phyloP scores from a whole-genome alignment of 179 eudicot genomes.

The Amaranthus tricolor region DNA sequence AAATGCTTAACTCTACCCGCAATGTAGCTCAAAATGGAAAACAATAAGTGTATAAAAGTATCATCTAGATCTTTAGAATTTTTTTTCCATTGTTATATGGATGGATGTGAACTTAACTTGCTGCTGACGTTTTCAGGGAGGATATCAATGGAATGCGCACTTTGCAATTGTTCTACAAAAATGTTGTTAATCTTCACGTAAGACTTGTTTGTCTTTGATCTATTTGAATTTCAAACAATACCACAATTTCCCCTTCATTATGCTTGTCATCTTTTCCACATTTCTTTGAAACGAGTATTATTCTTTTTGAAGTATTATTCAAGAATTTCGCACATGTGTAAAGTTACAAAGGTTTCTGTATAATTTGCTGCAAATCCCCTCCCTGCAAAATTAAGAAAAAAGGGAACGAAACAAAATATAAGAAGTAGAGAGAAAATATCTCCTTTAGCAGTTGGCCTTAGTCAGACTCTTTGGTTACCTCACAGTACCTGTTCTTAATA shows the following conservation, averaged over 20 bases:
- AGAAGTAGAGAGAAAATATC: not conserved
- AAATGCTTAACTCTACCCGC: too few species aligned
- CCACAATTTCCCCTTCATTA: not conserved
- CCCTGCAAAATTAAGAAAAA: not conserved
- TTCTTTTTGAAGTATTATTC: not conserved
- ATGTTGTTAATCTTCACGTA: conserved; percentile 79
- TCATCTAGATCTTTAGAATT: too few species aligned
- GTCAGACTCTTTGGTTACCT: too few species aligned
- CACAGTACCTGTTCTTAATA: not conserved
- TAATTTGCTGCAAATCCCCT: too few species aligned
- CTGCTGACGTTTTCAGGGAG: conserved; percentile 48
- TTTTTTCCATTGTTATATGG: too few species aligned
- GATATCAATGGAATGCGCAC: conserved; percentile 64
- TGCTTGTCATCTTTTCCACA: too few species aligned
- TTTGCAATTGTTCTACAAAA: conserved; percentile 59
- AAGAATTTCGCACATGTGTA: not conserved
- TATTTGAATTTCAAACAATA: not conserved
- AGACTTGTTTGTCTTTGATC: conserved; percentile 13
- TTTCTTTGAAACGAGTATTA: not conserved
- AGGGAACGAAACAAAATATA: not conserved
- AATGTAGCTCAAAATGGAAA: too few species aligned
- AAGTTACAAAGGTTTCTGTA: not conserved
- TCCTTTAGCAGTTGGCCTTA: not conserved
- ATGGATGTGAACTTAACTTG: not conserved
- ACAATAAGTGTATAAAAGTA: too few species aligned